Evolutionary conservation across 1,284 basidiomycete species (phyloP), one percentile per base, ranked within the genome.

Genomic region (Malassezia pachydermatis): DNA sequence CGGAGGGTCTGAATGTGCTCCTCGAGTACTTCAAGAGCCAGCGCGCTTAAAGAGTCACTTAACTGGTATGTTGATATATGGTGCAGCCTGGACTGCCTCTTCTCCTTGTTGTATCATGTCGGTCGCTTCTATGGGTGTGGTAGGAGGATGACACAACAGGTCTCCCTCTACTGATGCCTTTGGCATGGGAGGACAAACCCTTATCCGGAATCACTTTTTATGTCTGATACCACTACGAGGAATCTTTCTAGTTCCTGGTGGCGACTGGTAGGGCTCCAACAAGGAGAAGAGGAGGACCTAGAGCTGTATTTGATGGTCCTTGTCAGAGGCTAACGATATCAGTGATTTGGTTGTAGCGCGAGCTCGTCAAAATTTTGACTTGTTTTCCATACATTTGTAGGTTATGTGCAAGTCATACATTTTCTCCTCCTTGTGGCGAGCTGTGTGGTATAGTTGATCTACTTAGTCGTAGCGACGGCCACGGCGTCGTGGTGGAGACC

Each of bases 1-100:
- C 83, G 70, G 86, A 92, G 78, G 92, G 90, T 59, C 81, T 95
- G 72, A 86, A 94, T 75, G 90, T 95, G 24, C 84, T 96, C 74
- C 79, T 94, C 68, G 89, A 95, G 75, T 88, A 89, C 80, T 88
- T 89, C 83, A 88, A 88, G 79, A 86, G 82, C 78, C 85, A 52
- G 45, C 44, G 45, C 16, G 50, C 86, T 55, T 69, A 63, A 63
- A 41, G 14, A 5, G 7, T 11, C n/a, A n/a, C 23, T 35, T 22
- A 20, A 5, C 25, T 27, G 38, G 38, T 40, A 40, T 29, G 38
- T 40, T 28, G 7, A 16, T n/a, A 13, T 6, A 10, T 17, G 38
- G 38, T 40, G 38, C 11, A 40, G 24, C n/a, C 19, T 20, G 25
- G 16, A 13, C 29, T 28, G 29, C 2, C 11, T 30, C 11, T 30